A percentile compares a stretch with the other conserved stretches of the same genome.
phyloP scores from a whole-genome alignment of 1,284 basidiomycete genomes.

The Sporisorium reilianum region DNA sequence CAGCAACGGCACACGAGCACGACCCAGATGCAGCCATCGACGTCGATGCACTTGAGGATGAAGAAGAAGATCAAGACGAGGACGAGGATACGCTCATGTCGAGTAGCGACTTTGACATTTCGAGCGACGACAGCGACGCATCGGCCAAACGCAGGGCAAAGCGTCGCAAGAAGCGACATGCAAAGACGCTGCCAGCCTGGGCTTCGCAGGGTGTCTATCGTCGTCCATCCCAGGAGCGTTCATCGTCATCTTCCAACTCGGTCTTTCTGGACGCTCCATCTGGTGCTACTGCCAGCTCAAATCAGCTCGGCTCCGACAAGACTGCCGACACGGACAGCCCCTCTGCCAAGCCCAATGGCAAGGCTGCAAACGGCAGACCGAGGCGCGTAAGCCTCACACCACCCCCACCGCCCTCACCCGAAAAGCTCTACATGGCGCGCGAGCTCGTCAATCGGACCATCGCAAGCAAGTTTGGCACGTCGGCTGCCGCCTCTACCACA shows the following conservation, averaged over 20 bases:
- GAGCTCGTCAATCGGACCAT: slow-evolving; percentile 37
- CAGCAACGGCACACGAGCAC: slow-evolving; percentile 8
- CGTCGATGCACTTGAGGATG: neutral
- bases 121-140: slow-evolving; percentile 24
- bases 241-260: slow-evolving; percentile 6
- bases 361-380: slow-evolving; percentile 10
- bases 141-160: slow-evolving; percentile 21
- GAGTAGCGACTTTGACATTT: slow-evolving; percentile 22
- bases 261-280: slow-evolving; percentile 3
- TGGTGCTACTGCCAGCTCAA: neutral
- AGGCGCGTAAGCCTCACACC: slow-evolving; percentile 36
- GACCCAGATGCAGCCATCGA: neutral
- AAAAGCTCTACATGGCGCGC: slow-evolving; percentile 37
- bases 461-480: slow-evolving; percentile 12
- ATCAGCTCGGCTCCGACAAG: neutral
- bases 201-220: slow-evolving; percentile 18
- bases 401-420: slow-evolving; percentile 29
- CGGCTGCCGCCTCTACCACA: slow-evolving; percentile 2
- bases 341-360: neutral
- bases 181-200: slow-evolving; percentile 20
- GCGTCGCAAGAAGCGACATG: slow-evolving; percentile 33
- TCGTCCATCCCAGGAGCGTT: slow-evolving; percentile 20
- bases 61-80: slow-evolving; percentile 25
- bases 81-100: slow-evolving; percentile 5
- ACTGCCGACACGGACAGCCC: neutral